Percentiles rank a stretch among this genome's conserved stretches.
Evolutionary conservation across 2,329 filamentous ascomycete species (phyloP).

Genomic region (Cladosporium sp.): DNA sequence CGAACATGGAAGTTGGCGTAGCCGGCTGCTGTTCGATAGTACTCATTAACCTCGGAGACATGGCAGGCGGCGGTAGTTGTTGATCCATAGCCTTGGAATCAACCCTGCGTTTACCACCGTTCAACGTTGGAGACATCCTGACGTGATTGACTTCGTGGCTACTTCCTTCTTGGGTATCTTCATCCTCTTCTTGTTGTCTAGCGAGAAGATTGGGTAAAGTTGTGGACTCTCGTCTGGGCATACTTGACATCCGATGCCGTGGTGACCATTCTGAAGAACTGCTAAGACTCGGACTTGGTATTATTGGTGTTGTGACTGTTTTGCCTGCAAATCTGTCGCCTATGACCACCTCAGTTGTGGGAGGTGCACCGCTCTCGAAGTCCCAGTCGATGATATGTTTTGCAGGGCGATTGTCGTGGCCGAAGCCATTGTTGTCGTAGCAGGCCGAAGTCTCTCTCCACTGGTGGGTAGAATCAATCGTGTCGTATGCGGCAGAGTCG

Average conservation of each 20-base stretch:
- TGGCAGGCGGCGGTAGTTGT: background rate
- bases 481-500: background rate
- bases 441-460: background rate
- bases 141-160: background rate
- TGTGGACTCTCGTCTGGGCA: conserved; percentile 22
- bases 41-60: background rate
- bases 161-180: conserved; percentile 15
- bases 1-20: conserved; percentile 5
- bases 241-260: conserved; percentile 6
- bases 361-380: conserved; percentile 23
- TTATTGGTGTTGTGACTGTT: background rate
- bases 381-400: conserved; percentile 19
- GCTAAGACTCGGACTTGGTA: background rate
- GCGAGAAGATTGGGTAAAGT: conserved; percentile 23
- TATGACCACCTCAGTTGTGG: conserved; percentile 15
- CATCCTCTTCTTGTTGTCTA: conserved; percentile 17
- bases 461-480: background rate
- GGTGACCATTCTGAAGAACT: background rate
- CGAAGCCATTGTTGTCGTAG: background rate
- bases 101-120: background rate
- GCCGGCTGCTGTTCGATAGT: background rate
- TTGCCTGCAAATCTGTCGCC: conserved; percentile 11
- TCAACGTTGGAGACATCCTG: background rate
- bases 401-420: background rate
- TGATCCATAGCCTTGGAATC: conserved; percentile 3